Evolutionary conservation across 768 basidiomycete genomes (phyloP), one percentile per base, ranked within the genome.

Genomic region (Termitomyces heimii): DNA sequence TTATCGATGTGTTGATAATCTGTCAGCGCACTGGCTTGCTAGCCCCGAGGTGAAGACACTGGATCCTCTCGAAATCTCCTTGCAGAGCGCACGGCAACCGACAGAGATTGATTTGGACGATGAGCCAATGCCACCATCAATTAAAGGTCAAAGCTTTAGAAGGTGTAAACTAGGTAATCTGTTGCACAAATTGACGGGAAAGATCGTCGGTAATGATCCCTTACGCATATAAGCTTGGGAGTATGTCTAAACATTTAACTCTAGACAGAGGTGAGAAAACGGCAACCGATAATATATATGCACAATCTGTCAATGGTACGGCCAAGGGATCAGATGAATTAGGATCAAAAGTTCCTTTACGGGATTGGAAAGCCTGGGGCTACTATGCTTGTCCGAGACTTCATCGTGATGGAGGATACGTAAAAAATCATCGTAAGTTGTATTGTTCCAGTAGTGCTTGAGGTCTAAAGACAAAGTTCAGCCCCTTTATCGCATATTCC

Each of bases 291-390:
- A 18, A 26, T 16, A n/a, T 8, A 8, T 22, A 20, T 3, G n/a
- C 34, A 20, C 31, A 31, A 35, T 32, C 24, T 10, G 47, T 29
- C 47, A 31, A 34, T 32, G 32, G 40, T 10, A 34, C 7, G 32
- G 24, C 18, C n/a, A 22, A 2, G 16, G 28, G 3, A 29, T n/a
- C 49, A 28, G 54, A 16, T 9, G 13, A 46, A 45, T 5, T 3
- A 24, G 20, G 9, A 24, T 49, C 40, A 1, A 49, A 54, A 39
- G 34, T 54, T 57, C 48, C 53, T 34, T 20, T 55, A 26, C 28
- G 51, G 20, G 82, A 81, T 39, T 85, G 81, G 81, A 79, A 80
- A 61, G 75, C 76, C 39, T 83, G 78, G 64, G 82, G 78, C 1
- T 77, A 80, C 54, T 83, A 77, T 71, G 79, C 82, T 6, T 74